Evolutionary conservation across 2,329 filamentous ascomycete genomes (phyloP).

Genomic region (Westerdykella sp.): DNA sequence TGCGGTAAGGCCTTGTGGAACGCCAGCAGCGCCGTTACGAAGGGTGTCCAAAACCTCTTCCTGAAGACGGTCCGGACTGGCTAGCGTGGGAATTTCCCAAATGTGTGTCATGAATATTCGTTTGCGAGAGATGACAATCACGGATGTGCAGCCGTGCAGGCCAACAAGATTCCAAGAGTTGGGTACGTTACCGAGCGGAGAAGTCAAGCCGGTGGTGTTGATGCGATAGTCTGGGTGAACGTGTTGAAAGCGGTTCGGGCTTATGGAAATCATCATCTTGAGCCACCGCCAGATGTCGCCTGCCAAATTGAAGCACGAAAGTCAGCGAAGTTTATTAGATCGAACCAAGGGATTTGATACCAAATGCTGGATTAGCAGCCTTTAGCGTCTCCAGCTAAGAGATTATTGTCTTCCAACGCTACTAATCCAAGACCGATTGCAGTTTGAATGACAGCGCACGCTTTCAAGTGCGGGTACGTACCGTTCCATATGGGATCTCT

Average conservation of each 20-base stretch:
- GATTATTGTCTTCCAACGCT: too few relatives aligned
- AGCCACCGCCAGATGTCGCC: not conserved
- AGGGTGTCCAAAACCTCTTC: not conserved
- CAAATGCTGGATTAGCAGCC: too few relatives aligned
- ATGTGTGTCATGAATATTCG: slow-evolving; percentile 7
- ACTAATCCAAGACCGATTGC: too few relatives aligned
- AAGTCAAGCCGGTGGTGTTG: slow-evolving; percentile 1
- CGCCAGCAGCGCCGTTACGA: not conserved
- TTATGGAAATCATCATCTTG: not conserved
- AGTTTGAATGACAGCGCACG: too few relatives aligned
- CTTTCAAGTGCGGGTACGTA: too few relatives aligned
- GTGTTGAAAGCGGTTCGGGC: not conserved
- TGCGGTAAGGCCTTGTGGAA: slow-evolving; percentile 2
- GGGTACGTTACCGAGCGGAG: not conserved
- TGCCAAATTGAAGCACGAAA: too few relatives aligned
- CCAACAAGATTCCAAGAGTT: not conserved
- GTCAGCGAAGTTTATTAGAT: too few relatives aligned
- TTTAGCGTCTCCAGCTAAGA: too few relatives aligned
- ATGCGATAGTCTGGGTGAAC: not conserved
- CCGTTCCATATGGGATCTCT: not conserved
- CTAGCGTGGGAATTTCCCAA: slow-evolving; percentile 3
- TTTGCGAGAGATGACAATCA: slow-evolving; percentile 6
- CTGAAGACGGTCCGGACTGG: not conserved
- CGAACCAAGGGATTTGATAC: too few relatives aligned
- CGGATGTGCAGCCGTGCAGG: slow-evolving; percentile 4